A percentile compares a stretch with the other conserved stretches of the same genome.
Evolutionary conservation across 164 flowering plant species (phyloP).

Genomic region (Vitis riparia): DNA sequence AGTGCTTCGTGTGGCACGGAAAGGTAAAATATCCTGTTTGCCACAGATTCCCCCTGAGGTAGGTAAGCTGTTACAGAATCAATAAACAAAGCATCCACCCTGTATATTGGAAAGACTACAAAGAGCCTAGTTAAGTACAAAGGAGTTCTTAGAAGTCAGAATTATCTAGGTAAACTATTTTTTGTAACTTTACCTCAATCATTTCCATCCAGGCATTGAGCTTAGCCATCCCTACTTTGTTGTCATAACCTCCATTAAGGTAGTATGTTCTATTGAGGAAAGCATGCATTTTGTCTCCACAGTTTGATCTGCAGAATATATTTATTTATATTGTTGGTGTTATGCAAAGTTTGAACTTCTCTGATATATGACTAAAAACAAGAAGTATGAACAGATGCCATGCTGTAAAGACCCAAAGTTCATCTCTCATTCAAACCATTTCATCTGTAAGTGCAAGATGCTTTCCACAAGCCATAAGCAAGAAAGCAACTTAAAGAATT

Average conservation of each 20-base stretch:
- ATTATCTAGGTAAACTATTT: neutral
- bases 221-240: slow-evolving; percentile 51
- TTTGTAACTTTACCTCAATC: slow-evolving; percentile 41
- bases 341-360: too few relatives aligned
- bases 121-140: neutral
- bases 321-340: neutral
- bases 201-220: slow-evolving; percentile 49
- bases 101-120: neutral
- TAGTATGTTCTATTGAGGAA: slow-evolving; percentile 59
- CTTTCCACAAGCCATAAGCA: neutral
- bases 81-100: slow-evolving; percentile 7
- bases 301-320: slow-evolving; percentile 41
- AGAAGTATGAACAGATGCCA: too few relatives aligned
- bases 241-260: slow-evolving; percentile 55
- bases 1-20: slow-evolving; percentile 71
- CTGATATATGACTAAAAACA: neutral
- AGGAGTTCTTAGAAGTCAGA: too few relatives aligned
- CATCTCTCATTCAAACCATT: neutral
- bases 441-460: neutral
- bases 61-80: slow-evolving; percentile 29
- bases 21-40: slow-evolving; percentile 67
- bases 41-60: slow-evolving; percentile 43
- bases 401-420: too few relatives aligned
- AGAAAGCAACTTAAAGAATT: neutral
- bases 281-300: slow-evolving; percentile 55